Conservation (phyloP, 2,329 filamentous ascomycete species). For the Aspergillus ochraceoroseus region DNA sequence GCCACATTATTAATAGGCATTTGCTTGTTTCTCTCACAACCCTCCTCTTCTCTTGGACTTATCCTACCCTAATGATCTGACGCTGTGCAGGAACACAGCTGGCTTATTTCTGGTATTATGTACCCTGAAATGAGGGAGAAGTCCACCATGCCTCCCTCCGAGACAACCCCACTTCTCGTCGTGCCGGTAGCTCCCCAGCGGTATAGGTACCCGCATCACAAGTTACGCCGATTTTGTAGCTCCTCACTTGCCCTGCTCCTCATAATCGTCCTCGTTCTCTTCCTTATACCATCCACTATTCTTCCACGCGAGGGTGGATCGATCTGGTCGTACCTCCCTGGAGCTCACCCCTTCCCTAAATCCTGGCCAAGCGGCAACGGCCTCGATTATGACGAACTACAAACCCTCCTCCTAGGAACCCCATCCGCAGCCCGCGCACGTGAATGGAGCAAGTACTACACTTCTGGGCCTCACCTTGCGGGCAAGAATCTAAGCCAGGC, state of each 20-base stretch:
- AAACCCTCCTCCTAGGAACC: conserved; percentile 51
- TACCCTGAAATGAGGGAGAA: conserved; percentile 11
- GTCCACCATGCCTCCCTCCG: conserved; percentile 12
- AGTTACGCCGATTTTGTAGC: conserved; percentile 10
- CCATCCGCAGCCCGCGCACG: conserved; percentile 54
- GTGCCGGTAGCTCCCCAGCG: conserved; percentile 10
- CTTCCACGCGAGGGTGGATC: conserved; percentile 38
- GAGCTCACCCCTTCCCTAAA: conserved; percentile 36
- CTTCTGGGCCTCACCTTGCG: conserved; percentile 67
- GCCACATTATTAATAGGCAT: conserved; percentile 4
- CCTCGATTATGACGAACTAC: conserved; percentile 52
- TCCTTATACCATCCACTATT: conserved; percentile 40
- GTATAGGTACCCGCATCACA: conserved; percentile 12
- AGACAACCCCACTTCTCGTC: conserved; percentile 10
- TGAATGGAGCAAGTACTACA: conserved; percentile 76
- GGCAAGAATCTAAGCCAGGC: conserved; percentile 74
- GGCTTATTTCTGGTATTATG: conserved; percentile 1
- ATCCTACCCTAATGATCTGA: background rate
- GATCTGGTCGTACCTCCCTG: conserved; percentile 40
- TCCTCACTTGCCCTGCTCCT: conserved; percentile 35
- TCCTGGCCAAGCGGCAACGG: conserved; percentile 45
- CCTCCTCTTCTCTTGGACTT: background rate
- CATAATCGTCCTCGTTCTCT: conserved; percentile 37
- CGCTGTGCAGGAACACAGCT: background rate
- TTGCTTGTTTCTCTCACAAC: background rate